Conservation (phyloP, 2,329 filamentous ascomycete species). For the Colletotrichum sp. region DNA sequence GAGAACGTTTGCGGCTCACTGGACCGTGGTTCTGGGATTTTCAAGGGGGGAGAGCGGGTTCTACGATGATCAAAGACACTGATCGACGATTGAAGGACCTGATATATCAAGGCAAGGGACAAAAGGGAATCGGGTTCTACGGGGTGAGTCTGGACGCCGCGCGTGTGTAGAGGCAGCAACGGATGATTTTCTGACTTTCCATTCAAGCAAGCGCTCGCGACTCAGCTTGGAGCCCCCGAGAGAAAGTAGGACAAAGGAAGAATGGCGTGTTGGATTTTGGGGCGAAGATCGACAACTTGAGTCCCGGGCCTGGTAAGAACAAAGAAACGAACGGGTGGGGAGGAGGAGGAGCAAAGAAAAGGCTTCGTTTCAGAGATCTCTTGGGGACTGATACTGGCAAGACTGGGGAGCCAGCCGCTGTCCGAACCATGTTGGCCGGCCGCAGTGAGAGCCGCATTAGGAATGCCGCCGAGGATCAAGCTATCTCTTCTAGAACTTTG, state of each 20-base stretch:
- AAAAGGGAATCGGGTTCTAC: neutral
- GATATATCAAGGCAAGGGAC: neutral
- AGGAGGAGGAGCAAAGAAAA: neutral
- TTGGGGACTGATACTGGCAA: neutral
- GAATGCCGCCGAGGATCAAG: neutral
- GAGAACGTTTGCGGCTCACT: neutral
- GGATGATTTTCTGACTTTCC: neutral
- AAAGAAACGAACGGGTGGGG: neutral
- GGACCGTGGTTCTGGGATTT: neutral
- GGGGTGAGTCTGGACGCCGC: neutral
- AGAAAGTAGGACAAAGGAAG: constrained; percentile 1
- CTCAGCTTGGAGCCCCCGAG: neutral
- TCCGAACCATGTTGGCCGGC: neutral
- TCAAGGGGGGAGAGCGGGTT: neutral
- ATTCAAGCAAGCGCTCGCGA: neutral
- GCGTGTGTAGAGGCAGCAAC: neutral
- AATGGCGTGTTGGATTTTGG: neutral
- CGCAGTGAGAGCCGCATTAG: neutral
- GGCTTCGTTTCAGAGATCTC: constrained; percentile 1
- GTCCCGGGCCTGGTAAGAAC: neutral
- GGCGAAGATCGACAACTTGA: neutral
- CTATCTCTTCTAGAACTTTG: neutral
- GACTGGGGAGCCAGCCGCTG: neutral
- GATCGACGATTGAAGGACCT: constrained; percentile 1
- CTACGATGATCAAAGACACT: neutral